phyloP scores from a whole-genome alignment of 148 eudicot genomes.

The Beta vulgaris region DNA sequence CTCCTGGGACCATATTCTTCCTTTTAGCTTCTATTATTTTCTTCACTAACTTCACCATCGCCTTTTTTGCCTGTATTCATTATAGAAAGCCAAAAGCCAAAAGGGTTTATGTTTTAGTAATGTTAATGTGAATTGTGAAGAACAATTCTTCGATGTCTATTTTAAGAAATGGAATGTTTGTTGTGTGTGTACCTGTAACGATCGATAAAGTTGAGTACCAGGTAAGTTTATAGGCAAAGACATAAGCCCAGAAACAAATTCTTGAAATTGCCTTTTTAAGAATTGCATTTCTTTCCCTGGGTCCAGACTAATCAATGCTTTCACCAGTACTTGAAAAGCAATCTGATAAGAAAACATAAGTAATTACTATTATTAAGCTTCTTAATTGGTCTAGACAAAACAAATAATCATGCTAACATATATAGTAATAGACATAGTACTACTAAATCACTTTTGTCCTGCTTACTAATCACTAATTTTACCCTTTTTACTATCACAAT shows the following conservation, averaged over 20 bases:
- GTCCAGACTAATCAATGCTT: conserved; percentile 79
- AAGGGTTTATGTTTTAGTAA: not conserved
- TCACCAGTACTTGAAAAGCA: conserved; percentile 85
- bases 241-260: conserved; percentile 90
- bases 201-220: conserved; percentile 71
- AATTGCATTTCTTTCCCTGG: conserved; percentile 75
- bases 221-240: conserved; percentile 81
- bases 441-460: not conserved
- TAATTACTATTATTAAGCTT: not conserved
- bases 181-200: conserved; percentile 56
- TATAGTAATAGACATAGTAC: not conserved
- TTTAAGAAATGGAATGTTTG: too few relatives aligned
- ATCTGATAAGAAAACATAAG: conserved; percentile 41
- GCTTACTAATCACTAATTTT: conserved; percentile 11
- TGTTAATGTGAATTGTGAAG: not conserved
- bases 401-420: conserved; percentile 5
- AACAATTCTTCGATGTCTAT: too few relatives aligned
- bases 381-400: conserved; percentile 3
- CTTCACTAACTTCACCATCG: conserved; percentile 71
- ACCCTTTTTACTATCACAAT: not conserved
- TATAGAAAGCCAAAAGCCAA: not conserved
- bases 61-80: conserved; percentile 60
- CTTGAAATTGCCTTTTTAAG: conserved; percentile 64
- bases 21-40: conserved; percentile 55
- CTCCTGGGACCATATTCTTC: conserved; percentile 16